A percentile compares a stretch with the other conserved stretches of the same genome.
These are phyloP conservation scores for Sorghum bicolor DNA, from an alignment of 176 grass and related monocot species.

Conservation along the genomic window DNA sequence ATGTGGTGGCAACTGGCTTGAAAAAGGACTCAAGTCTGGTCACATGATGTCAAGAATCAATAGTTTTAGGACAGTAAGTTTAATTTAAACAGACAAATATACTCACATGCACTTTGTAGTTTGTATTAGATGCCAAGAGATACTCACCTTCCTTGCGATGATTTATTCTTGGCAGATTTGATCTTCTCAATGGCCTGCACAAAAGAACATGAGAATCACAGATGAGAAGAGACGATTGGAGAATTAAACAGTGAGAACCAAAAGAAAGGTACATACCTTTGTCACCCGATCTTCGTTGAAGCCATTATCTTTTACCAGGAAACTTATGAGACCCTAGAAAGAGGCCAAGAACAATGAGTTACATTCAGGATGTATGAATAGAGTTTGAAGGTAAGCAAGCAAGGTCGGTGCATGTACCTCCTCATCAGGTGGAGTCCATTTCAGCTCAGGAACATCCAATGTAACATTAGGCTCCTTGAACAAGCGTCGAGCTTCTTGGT, in stretches of 20 bases:
- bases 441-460: slow-evolving; percentile 66
- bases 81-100: slow-evolving; percentile 2
- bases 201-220: slow-evolving; percentile 10
- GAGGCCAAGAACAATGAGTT: not conserved
- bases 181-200: slow-evolving; percentile 92
- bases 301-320: slow-evolving; percentile 79
- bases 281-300: slow-evolving; percentile 86
- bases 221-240: not conserved
- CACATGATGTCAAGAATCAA: not conserved
- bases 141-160: slow-evolving; percentile 61
- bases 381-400: slow-evolving; percentile 6
- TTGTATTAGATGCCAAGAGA: not conserved
- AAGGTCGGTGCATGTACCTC: slow-evolving; percentile 37
- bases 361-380: not conserved
- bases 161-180: slow-evolving; percentile 83
- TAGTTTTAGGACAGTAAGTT: not conserved
- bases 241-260: not conserved
- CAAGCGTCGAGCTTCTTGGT: slow-evolving; percentile 74
- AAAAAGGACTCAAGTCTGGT: slow-evolving; percentile 68
- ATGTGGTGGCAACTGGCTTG: slow-evolving; percentile 44
- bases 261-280: slow-evolving; percentile 55
- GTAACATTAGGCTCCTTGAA: slow-evolving; percentile 86
- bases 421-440: slow-evolving; percentile 79
- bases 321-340: slow-evolving; percentile 59
- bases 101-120: not conserved